A percentile compares a stretch with the other conserved stretches of the same genome.
These are phyloP conservation scores for Hygrophorus pudorinus DNA, from an alignment of 768 basidiomycete species.

Conservation along the genomic window DNA sequence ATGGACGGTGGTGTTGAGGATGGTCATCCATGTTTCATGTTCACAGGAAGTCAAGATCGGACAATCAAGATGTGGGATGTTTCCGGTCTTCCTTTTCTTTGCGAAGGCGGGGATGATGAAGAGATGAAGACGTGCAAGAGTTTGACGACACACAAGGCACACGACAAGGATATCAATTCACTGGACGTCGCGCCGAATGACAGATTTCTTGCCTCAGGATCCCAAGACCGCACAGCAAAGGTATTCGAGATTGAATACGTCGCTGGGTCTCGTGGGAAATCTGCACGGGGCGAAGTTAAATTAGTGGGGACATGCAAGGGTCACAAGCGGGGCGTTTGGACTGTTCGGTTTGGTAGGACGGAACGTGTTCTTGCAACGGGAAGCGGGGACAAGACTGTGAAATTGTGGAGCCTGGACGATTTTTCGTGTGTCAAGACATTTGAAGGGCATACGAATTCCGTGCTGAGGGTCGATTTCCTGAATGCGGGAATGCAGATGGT, in stretches of 20 bases:
- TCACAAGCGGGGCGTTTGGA: slow-evolving; percentile 96
- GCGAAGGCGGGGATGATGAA: slow-evolving; percentile 13
- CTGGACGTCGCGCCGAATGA: slow-evolving; percentile 91
- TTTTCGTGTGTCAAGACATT: slow-evolving; percentile 93
- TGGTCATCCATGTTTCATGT: slow-evolving; percentile 52
- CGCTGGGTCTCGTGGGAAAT: slow-evolving; percentile 25
- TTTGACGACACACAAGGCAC: slow-evolving; percentile 79
- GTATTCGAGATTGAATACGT: slow-evolving; percentile 68
- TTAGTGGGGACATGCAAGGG: slow-evolving; percentile 86
- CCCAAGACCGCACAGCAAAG: slow-evolving; percentile 93
- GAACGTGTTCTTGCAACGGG: slow-evolving; percentile 87
- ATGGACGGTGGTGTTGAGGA: slow-evolving; percentile 17
- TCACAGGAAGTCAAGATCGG: slow-evolving; percentile 94
- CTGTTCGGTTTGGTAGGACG: slow-evolving; percentile 74
- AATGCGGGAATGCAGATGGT: slow-evolving; percentile 78
- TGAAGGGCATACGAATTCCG: slow-evolving; percentile 97
- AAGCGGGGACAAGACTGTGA: slow-evolving; percentile 91
- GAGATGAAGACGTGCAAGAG: slow-evolving; percentile 52
- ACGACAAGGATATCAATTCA: slow-evolving; percentile 98
- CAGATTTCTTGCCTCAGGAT: slow-evolving; percentile 80
- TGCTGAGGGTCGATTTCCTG: slow-evolving; percentile 86
- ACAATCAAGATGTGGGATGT: slow-evolving; percentile 99
- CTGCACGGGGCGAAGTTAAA: slow-evolving; percentile 59
- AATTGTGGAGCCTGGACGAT: slow-evolving; percentile 90
- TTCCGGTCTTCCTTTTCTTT: slow-evolving; percentile 31